Conservation (phyloP, 1,284 basidiomycete species). For the Xerocomus minutiporus region DNA sequence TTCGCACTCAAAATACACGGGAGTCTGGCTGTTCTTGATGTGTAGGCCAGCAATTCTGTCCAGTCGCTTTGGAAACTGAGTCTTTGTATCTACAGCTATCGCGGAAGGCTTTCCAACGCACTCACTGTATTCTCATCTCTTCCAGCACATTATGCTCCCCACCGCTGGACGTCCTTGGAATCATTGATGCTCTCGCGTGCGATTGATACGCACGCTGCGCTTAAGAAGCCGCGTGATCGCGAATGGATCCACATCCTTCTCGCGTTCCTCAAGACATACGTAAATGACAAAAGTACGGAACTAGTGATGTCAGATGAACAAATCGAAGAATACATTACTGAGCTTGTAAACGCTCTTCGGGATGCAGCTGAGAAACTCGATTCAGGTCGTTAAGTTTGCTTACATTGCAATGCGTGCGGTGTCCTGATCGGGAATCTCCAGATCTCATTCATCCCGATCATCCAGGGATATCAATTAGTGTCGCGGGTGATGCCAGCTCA, state of each 20-base stretch:
- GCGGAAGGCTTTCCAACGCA: constrained; percentile 57
- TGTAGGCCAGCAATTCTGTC: constrained; percentile 48
- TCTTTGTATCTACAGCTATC: constrained; percentile 46
- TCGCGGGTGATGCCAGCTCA: constrained; percentile 43
- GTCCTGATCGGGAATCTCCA: constrained; percentile 31
- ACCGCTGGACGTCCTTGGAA: constrained; percentile 74
- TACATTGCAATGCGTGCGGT: background rate
- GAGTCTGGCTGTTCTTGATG: constrained; percentile 79
- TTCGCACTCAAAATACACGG: constrained; percentile 82
- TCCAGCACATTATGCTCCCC: constrained; percentile 77
- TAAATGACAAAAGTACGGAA: constrained; percentile 51
- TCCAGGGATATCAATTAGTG: constrained; percentile 53
- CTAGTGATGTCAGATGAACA: constrained; percentile 51
- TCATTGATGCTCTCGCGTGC: constrained; percentile 69
- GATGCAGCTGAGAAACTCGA: constrained; percentile 49
- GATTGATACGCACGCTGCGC: constrained; percentile 55
- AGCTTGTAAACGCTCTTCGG: constrained; percentile 50
- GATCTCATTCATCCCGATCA: constrained; percentile 66
- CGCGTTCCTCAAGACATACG: constrained; percentile 63
- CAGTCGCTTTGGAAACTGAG: constrained; percentile 12
- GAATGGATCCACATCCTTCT: constrained; percentile 74
- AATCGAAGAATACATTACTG: constrained; percentile 47
- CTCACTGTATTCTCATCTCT: constrained; percentile 69
- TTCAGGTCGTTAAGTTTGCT: constrained; percentile 42
- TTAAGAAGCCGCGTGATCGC: constrained; percentile 53